Evolutionary conservation across 108 stramenopile species (phyloP), one percentile per base, ranked within the genome.

Genomic region (Cyclostephanos invisitatus): DNA sequence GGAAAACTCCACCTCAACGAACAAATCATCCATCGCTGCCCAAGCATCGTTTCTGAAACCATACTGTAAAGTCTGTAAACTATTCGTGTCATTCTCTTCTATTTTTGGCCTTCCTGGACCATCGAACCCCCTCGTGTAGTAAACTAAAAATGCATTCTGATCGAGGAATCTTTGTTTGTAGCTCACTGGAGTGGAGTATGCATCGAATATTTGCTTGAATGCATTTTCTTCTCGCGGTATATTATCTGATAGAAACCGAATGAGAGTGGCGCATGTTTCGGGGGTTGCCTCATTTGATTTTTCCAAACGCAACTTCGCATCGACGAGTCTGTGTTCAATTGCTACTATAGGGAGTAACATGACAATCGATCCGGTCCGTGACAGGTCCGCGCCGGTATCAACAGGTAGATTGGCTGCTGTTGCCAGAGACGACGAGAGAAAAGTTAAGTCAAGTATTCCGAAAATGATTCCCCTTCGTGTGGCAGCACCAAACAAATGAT

Each of bases 121-220:
- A 81, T 94, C 93, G 72, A 86, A 94, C 47, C 93, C 93, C 63
- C 89, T 84, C 27, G 93, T 90, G 60, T 94, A 94, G 48, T 94
- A 94, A 0, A 94, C 90, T 55, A 94, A 72, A 76, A 94, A 94
- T 3, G 93, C 93, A 84, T 94, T 94, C 44, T 87, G 83, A 77
- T 94, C 90, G 21, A 91, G 49, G 72, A 88, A 94, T 60, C 86
- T 87, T 63, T 94, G 93, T 47, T 94, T 94, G 83, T 94, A 94
- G 28, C 83, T 84, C 35, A 91, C 83, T 14, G 84, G 84, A 64
- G 87, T 79, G 0, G 89, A 90, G 68, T 90, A 94, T 27, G 81
- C 84, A 72, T 94, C 93, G 82, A 94, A 94, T 18, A 89, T 25
- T 44, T 83, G 69, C 71, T 94, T 94, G 72, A 94, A 91, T 28